These are phyloP conservation scores for Plectranthus barbatus DNA, from an alignment of 257 asterid genomes.

Conservation along the genomic window DNA sequence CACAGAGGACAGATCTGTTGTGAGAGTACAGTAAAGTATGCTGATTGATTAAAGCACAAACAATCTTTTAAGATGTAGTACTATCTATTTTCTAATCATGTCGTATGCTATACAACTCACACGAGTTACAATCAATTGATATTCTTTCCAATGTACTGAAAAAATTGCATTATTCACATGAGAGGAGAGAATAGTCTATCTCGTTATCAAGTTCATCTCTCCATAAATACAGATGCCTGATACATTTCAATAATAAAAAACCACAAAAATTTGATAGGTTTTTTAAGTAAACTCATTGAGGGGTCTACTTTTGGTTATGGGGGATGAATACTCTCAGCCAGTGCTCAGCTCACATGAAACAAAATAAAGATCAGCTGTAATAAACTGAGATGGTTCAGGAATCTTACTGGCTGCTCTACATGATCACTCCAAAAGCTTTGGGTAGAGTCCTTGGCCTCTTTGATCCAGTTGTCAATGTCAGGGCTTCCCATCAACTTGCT, in stretches of 20 bases:
- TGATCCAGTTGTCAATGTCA: slow-evolving; percentile 91
- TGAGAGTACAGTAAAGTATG: too few relatives aligned
- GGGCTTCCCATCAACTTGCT: slow-evolving; percentile 94
- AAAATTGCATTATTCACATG: background rate
- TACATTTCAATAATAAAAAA: background rate
- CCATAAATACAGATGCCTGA: background rate
- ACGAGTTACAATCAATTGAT: background rate
- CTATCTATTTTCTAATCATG: too few relatives aligned
- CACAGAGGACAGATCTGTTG: too few relatives aligned
- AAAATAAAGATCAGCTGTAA: background rate
- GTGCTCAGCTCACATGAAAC: slow-evolving; percentile 6
- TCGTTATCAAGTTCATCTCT: background rate
- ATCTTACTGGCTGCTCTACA: slow-evolving; percentile 94
- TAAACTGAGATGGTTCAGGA: slow-evolving; percentile 8
- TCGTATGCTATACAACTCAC: background rate
- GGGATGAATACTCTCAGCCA: background rate
- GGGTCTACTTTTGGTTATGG: background rate
- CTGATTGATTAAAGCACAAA: too few relatives aligned
- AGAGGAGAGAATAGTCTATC: background rate
- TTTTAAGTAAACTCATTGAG: background rate
- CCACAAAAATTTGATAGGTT: background rate
- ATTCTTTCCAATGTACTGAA: slow-evolving; percentile 1
- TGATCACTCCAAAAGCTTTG: slow-evolving; percentile 86
- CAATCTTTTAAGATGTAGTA: too few relatives aligned
- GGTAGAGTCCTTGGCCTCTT: slow-evolving; percentile 80